These are phyloP conservation scores for Fusarium humuli DNA, from an alignment of 2,329 filamentous ascomycete genomes.

Conservation along the genomic window DNA sequence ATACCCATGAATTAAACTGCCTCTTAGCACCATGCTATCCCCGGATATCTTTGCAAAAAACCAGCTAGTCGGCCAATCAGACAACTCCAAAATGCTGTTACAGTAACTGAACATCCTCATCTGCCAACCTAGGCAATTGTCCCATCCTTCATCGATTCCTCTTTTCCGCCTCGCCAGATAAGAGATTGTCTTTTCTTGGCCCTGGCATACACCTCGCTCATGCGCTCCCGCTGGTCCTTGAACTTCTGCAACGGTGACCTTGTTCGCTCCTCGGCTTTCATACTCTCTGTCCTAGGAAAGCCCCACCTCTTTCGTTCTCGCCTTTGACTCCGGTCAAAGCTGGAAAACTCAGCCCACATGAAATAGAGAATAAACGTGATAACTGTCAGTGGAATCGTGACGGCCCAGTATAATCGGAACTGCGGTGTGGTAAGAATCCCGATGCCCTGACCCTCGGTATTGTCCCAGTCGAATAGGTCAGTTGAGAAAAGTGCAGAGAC, in stretches of 20 bases:
- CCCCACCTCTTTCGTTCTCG: slow-evolving; percentile 31
- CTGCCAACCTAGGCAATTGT: background rate
- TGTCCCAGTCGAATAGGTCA: slow-evolving; percentile 51
- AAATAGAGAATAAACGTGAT: slow-evolving; percentile 53
- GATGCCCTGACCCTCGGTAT: slow-evolving; percentile 45
- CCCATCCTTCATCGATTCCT: background rate
- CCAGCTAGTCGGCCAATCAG: background rate
- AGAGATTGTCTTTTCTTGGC: slow-evolving; percentile 23
- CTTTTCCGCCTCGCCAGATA: slow-evolving; percentile 18
- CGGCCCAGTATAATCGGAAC: slow-evolving; percentile 56
- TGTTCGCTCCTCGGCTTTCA: slow-evolving; percentile 18
- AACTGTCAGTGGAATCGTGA: slow-evolving; percentile 55
- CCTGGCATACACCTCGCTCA: slow-evolving; percentile 25
- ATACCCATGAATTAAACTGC: slow-evolving; percentile 2
- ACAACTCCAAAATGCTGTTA: background rate
- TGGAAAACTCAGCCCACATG: slow-evolving; percentile 50
- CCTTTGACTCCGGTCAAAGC: slow-evolving; percentile 36
- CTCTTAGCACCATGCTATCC: slow-evolving; percentile 1
- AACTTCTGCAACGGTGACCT: slow-evolving; percentile 30
- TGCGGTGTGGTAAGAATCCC: slow-evolving; percentile 50
- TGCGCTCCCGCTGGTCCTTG: slow-evolving; percentile 24
- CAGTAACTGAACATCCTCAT: background rate
- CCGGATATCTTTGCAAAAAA: background rate
- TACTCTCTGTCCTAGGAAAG: slow-evolving; percentile 29
- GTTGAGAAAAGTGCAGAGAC: slow-evolving; percentile 57